A percentile compares a stretch with the other conserved stretches of the same genome.
Evolutionary conservation across 2,329 filamentous ascomycete species (phyloP).

Genomic region (Cladosporium sphaerospermum): DNA sequence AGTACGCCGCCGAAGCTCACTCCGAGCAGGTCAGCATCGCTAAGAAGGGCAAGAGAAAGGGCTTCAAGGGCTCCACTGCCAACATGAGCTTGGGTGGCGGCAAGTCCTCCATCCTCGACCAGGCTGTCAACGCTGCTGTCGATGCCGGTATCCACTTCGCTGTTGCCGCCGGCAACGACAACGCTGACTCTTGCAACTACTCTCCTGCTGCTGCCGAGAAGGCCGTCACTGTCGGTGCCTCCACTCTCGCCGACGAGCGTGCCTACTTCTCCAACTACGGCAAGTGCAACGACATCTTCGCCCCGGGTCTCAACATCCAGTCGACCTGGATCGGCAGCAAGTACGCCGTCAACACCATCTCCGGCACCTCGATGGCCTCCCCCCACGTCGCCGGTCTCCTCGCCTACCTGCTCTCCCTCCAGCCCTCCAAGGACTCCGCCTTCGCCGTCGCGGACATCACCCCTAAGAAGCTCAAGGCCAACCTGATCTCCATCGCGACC

Average conservation of each 20-base stretch:
- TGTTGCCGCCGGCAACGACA: slow-evolving; percentile 97
- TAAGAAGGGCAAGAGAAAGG: slow-evolving; percentile 84
- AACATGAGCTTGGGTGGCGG: slow-evolving; percentile 99
- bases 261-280: slow-evolving; percentile 99
- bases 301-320: slow-evolving; percentile 90
- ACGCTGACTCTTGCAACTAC: slow-evolving; percentile 98
- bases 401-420: slow-evolving; percentile 95
- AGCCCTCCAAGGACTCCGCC: slow-evolving; percentile 82
- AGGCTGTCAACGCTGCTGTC: slow-evolving; percentile 90
- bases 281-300: slow-evolving; percentile 99
- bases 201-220: slow-evolving; percentile 88
- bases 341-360: slow-evolving; percentile 97
- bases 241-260: slow-evolving; percentile 86
- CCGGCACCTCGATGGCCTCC: slow-evolving; percentile 97
- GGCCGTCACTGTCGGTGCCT: slow-evolving; percentile 93
- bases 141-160: slow-evolving; percentile 91
- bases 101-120: slow-evolving; percentile 87
- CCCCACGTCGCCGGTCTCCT: slow-evolving; percentile 94
- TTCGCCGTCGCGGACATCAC: slow-evolving; percentile 86
- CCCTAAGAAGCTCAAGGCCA: slow-evolving; percentile 88
- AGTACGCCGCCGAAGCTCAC: slow-evolving; percentile 83
- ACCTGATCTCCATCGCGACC: slow-evolving; percentile 78
- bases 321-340: slow-evolving; percentile 98
- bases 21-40: slow-evolving; percentile 66
- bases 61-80: slow-evolving; percentile 97